Conservation (phyloP, 306 rosid species). For the Prunus kanzakura region DNA sequence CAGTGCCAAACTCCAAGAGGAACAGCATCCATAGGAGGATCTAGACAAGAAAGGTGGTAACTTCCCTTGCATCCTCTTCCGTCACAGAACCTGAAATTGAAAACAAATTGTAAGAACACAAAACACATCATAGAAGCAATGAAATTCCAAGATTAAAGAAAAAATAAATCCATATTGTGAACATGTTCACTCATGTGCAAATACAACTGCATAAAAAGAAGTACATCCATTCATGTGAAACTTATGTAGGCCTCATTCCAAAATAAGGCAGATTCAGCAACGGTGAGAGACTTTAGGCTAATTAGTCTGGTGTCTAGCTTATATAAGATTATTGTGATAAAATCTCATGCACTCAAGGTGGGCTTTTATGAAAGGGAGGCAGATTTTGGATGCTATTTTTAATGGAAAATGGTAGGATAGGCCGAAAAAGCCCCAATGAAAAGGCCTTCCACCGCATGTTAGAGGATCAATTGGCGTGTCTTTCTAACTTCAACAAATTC, state of each 20-base stretch:
- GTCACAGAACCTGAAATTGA: constrained; percentile 54
- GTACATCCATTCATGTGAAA: background rate
- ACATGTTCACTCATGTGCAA: background rate
- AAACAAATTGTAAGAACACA: background rate
- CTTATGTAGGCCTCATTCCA: background rate
- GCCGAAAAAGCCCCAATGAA: background rate
- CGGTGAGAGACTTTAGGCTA: background rate
- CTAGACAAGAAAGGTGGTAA: constrained; percentile 68
- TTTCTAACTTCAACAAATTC: background rate
- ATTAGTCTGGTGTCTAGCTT: background rate
- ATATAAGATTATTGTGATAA: background rate
- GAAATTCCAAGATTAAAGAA: background rate
- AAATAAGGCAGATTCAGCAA: background rate
- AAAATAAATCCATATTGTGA: background rate
- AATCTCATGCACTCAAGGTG: background rate
- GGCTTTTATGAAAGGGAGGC: background rate
- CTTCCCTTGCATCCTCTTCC: constrained; percentile 60
- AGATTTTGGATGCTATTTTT: background rate
- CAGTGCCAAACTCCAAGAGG: constrained; percentile 72
- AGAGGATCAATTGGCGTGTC: background rate
- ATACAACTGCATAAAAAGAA: background rate
- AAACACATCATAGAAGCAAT: constrained; percentile 13
- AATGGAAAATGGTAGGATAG: background rate
- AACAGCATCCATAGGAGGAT: constrained; percentile 56
- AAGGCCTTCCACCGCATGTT: background rate